Percentiles rank a stretch among this genome's conserved stretches.
These are phyloP conservation scores for Dothideomycetidae sp. DNA, from an alignment of 2,329 filamentous ascomycete species.

Conservation along the genomic window DNA sequence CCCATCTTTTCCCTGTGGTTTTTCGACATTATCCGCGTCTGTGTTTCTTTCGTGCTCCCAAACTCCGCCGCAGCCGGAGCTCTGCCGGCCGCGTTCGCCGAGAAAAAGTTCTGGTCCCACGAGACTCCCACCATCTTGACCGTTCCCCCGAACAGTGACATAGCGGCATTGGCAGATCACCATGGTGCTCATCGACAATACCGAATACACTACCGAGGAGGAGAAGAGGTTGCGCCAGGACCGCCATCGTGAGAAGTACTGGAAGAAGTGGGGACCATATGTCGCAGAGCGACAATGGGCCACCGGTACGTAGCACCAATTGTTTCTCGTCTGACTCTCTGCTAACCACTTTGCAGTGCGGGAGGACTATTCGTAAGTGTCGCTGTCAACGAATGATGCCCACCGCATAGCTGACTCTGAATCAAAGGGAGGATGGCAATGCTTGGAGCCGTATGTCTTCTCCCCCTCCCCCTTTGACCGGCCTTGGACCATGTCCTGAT, in stretches of 20 bases:
- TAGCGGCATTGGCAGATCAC: conserved; percentile 11
- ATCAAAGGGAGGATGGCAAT: conserved; percentile 62
- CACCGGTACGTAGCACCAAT: conserved; percentile 47
- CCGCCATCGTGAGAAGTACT: conserved; percentile 70
- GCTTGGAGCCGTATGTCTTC: conserved; percentile 76
- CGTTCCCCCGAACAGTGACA: too few relatives aligned
- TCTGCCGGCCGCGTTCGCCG: too few relatives aligned
- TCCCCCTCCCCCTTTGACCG: not conserved
- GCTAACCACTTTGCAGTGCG: conserved; percentile 44
- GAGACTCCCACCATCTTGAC: not conserved
- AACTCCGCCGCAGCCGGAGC: not conserved
- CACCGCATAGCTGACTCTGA: conserved; percentile 5
- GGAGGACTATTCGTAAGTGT: conserved; percentile 70
- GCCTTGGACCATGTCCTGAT: conserved; percentile 10
- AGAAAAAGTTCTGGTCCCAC: too few relatives aligned
- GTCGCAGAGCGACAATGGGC: conserved; percentile 92
- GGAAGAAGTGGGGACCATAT: conserved; percentile 97
- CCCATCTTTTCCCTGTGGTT: not conserved
- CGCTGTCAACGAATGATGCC: conserved; percentile 8
- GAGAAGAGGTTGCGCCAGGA: conserved; percentile 84
- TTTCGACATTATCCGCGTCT: not conserved
- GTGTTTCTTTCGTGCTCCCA: not conserved
- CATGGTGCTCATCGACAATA: conserved; percentile 83
- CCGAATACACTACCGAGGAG: conserved; percentile 78
- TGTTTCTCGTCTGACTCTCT: conserved; percentile 1